Conservation (phyloP, 2,329 filamentous ascomycete genomes). For the Talaromyces funiculosus region DNA sequence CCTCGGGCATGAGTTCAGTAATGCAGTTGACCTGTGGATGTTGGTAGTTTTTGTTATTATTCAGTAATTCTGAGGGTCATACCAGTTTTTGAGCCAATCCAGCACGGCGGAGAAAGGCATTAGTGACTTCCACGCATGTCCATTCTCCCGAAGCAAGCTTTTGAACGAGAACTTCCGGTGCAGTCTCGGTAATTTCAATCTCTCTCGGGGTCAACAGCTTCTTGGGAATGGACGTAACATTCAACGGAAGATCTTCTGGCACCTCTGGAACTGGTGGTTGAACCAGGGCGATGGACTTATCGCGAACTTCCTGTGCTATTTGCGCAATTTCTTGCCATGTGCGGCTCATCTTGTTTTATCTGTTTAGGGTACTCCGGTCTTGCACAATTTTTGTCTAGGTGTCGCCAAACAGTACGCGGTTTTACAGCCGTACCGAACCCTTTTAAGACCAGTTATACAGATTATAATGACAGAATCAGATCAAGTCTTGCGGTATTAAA, state of each 20-base stretch:
- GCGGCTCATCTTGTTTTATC: not conserved
- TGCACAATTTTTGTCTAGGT: not conserved
- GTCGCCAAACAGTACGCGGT: not conserved
- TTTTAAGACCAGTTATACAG: not conserved
- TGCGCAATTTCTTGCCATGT: constrained; percentile 35
- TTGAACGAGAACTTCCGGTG: constrained; percentile 23
- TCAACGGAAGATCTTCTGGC: constrained; percentile 26
- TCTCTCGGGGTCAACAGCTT: constrained; percentile 44
- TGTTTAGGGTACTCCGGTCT: not conserved
- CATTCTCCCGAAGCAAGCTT: constrained; percentile 26
- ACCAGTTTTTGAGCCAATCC: constrained; percentile 23
- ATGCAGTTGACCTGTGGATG: constrained; percentile 21
- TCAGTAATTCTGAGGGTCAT: constrained; percentile 36
- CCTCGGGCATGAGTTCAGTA: constrained; percentile 33
- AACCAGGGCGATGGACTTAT: constrained; percentile 31
- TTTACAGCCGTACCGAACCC: not conserved
- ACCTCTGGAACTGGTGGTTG: constrained; percentile 32
- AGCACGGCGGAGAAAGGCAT: constrained; percentile 36
- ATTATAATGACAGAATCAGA: not conserved
- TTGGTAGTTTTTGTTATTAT: constrained; percentile 24
- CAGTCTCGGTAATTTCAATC: constrained; percentile 46
- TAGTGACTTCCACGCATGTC: constrained; percentile 42
- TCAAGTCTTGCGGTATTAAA: not conserved
- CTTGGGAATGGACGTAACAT: constrained; percentile 35
- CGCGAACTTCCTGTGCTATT: constrained; percentile 33